These are phyloP conservation scores for Boletellus ananiceps DNA, from an alignment of 768 basidiomycete species.

Conservation along the genomic window DNA sequence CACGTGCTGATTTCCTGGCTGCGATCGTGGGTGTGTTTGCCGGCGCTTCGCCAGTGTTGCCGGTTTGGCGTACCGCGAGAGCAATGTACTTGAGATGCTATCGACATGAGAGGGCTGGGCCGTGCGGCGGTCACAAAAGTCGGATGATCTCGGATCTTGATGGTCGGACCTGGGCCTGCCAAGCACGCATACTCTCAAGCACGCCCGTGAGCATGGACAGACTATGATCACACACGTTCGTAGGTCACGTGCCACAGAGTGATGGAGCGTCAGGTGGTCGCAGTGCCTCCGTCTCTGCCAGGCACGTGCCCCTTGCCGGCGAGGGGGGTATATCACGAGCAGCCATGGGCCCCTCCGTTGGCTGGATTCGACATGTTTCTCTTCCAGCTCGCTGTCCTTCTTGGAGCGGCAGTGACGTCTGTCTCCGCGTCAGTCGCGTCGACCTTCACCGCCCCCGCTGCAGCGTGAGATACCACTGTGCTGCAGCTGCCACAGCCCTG, in stretches of 20 bases:
- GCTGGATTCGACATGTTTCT: slow-evolving; percentile 11
- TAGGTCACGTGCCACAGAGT: no score
- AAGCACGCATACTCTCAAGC: no score
- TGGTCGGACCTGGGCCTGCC: no score
- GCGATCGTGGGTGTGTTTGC: not conserved
- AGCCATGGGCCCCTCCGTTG: not conserved
- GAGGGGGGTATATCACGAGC: slow-evolving; percentile 9
- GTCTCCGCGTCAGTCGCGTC: slow-evolving; percentile 23
- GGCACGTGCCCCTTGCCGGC: no score
- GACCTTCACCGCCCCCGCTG: slow-evolving; percentile 28
- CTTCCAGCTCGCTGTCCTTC: slow-evolving; percentile 8
- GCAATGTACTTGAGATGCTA: not conserved
- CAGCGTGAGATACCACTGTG: slow-evolving; percentile 16
- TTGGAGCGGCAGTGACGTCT: slow-evolving; percentile 12
- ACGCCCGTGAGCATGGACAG: no score
- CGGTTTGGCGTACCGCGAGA: slow-evolving; percentile 3
- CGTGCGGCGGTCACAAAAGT: no score
- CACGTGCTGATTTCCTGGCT: slow-evolving; percentile 6
- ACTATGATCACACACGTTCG: no score
- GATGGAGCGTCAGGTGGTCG: no score
- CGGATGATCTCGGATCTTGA: no score
- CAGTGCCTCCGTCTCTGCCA: no score
- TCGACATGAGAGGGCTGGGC: no score
- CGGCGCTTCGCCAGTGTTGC: slow-evolving; percentile 1
- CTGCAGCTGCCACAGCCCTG: not conserved